These are phyloP conservation scores for Angomonas deanei DNA, from an alignment of 208 protist species.

Conservation along the genomic window DNA sequence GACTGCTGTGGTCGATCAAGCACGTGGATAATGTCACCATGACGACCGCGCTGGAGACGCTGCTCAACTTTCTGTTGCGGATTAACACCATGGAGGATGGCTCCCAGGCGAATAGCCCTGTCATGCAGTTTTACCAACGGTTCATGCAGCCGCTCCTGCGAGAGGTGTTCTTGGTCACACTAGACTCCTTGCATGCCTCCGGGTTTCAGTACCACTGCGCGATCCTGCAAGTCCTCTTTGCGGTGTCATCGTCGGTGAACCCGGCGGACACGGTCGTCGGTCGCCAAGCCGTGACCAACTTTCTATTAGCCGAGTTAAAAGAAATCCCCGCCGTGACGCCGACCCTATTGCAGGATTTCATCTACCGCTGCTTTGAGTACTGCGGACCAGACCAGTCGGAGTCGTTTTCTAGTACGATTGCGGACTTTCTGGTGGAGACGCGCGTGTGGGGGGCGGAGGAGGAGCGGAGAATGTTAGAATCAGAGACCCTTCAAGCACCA, in stretches of 20 bases:
- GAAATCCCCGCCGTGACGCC: conserved; percentile 63
- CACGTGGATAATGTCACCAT: conserved; percentile 95
- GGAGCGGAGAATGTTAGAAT: conserved; percentile 68
- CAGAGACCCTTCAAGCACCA: conserved; percentile 19
- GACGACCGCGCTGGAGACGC: conserved; percentile 87
- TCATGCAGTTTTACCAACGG: conserved; percentile 60
- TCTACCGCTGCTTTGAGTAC: conserved; percentile 39
- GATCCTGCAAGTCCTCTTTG: conserved; percentile 75
- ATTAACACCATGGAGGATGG: conserved; percentile 14
- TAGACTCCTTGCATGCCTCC: conserved; percentile 80
- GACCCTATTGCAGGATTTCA: conserved; percentile 42
- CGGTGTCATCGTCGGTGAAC: conserved; percentile 46
- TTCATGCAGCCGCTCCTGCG: conserved; percentile 80
- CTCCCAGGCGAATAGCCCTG: conserved; percentile 27
- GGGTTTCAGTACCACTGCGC: conserved; percentile 67
- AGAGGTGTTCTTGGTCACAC: conserved; percentile 72
- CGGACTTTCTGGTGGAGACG: conserved; percentile 85
- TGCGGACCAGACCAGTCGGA: conserved; percentile 18
- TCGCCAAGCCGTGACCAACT: conserved; percentile 36
- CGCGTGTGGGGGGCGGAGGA: conserved; percentile 84
- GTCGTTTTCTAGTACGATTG: conserved; percentile 43
- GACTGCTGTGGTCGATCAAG: conserved; percentile 97
- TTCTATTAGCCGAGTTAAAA: conserved; percentile 47
- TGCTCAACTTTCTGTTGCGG: conserved; percentile 90
- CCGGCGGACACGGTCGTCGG: conserved; percentile 41